Evolutionary conservation across 441 rosid genomes (phyloP).

Genomic region (Syzygium syzygioides): DNA sequence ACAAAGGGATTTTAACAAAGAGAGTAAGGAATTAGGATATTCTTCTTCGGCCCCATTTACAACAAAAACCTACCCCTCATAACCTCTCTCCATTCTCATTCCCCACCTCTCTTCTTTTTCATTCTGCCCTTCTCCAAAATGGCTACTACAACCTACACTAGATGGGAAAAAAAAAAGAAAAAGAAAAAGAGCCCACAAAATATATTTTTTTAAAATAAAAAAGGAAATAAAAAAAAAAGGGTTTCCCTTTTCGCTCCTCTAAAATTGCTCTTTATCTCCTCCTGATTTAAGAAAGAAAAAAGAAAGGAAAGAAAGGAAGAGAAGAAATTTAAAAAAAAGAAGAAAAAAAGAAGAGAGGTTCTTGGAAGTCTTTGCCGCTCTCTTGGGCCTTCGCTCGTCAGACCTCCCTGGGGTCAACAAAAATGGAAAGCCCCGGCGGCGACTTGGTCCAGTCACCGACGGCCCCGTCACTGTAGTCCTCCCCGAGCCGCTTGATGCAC

Average conservation of each 20-base stretch:
- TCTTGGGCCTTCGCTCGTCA: conserved; percentile 12
- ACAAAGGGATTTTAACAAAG: conserved; percentile 7
- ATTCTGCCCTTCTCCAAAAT: background rate
- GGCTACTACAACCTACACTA: background rate
- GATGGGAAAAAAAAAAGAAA: background rate
- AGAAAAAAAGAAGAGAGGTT: no score
- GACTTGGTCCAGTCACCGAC: conserved; percentile 97
- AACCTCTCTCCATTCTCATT: conserved; percentile 13
- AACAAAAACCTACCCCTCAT: conserved; percentile 20
- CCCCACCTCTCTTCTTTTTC: background rate
- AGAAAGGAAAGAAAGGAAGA: background rate
- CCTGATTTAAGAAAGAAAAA: background rate
- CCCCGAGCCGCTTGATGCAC: conserved; percentile 88
- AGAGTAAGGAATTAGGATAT: conserved; percentile 29
- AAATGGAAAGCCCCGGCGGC: conserved; percentile 71
- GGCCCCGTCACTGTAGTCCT: conserved; percentile 74
- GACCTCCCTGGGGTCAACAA: conserved; percentile 96
- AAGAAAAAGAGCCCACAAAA: background rate
- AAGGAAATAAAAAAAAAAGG: background rate
- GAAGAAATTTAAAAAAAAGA: background rate
- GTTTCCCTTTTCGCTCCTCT: background rate
- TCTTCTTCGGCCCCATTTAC: conserved; percentile 13
- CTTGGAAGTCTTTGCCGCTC: background rate
- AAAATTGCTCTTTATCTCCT: background rate
- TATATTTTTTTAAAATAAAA: background rate